Percentiles rank a stretch among this genome's conserved stretches.
Evolutionary conservation across 2,329 filamentous ascomycete species (phyloP).

Genomic region (Hypoxylon sp.): DNA sequence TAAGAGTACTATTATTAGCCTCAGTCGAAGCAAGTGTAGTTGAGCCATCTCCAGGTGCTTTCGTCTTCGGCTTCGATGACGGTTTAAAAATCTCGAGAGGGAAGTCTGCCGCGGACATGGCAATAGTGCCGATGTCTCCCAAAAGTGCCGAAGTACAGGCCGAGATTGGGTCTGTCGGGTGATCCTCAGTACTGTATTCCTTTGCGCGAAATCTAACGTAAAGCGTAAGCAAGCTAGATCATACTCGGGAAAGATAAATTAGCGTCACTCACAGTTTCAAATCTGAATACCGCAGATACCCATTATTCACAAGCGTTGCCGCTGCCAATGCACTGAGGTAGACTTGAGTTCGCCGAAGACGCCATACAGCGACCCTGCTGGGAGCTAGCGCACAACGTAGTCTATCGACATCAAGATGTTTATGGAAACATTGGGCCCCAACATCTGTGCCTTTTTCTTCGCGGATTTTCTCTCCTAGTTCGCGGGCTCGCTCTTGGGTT

Average conservation of each 20-base stretch:
- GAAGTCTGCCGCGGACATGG: conserved; percentile 85
- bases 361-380: conserved; percentile 80
- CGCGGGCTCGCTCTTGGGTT: conserved; percentile 68
- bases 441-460: conserved; percentile 75
- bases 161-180: conserved; percentile 84
- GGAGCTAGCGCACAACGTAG: conserved; percentile 79
- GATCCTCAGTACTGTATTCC: conserved; percentile 84
- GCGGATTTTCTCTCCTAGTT: conserved; percentile 75
- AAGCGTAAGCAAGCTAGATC: conserved; percentile 28
- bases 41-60: conserved; percentile 38
- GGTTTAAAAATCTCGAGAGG: conserved; percentile 69
- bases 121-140: conserved; percentile 85
- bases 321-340: conserved; percentile 81
- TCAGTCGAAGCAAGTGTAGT: conserved; percentile 30
- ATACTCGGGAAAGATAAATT: background rate
- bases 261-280: conserved; percentile 74
- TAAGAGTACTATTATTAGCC: conserved; percentile 14
- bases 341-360: conserved; percentile 76
- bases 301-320: conserved; percentile 75
- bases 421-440: conserved; percentile 78
- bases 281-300: conserved; percentile 76
- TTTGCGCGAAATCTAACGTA: conserved; percentile 62
- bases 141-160: conserved; percentile 83
- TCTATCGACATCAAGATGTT: conserved; percentile 75
- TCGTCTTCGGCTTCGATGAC: conserved; percentile 43